Conservation (phyloP, 768 basidiomycete genomes). For the Mycena maculata region DNA sequence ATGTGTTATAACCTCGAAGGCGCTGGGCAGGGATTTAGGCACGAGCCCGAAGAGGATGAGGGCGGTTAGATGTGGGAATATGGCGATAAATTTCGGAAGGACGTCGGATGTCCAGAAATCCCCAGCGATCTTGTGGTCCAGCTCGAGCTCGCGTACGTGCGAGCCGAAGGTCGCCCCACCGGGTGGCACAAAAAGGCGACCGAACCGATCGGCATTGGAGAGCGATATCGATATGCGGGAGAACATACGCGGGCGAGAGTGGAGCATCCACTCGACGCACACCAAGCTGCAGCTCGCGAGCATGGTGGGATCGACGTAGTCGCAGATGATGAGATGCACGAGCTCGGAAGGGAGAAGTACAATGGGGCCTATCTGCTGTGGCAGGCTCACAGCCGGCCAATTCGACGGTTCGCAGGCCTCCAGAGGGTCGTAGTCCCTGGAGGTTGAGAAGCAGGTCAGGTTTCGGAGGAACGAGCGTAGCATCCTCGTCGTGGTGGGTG, state of each 20-base stretch:
- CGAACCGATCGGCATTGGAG: slow-evolving; percentile 25
- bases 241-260: slow-evolving; percentile 18
- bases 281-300: slow-evolving; percentile 27
- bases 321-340: slow-evolving; percentile 15
- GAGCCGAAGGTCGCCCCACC: slow-evolving; percentile 7
- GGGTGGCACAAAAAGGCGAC: slow-evolving; percentile 9
- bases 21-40: slow-evolving; percentile 9
- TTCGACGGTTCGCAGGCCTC: neutral
- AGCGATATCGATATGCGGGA: slow-evolving; percentile 18
- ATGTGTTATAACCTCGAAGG: slow-evolving; percentile 9
- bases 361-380: neutral
- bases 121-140: slow-evolving; percentile 13
- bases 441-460: slow-evolving; percentile 6
- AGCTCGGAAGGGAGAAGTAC: slow-evolving; percentile 16
- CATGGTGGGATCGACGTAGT: slow-evolving; percentile 13
- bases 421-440: slow-evolving; percentile 9
- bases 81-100: slow-evolving; percentile 16
- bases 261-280: slow-evolving; percentile 9
- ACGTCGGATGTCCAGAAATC: slow-evolving; percentile 27
- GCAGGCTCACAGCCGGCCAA: slow-evolving; percentile 10
- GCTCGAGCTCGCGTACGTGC: slow-evolving; percentile 23
- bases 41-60: slow-evolving; percentile 16
- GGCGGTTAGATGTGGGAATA: slow-evolving; percentile 15
- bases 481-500: slow-evolving; percentile 15
- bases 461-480: slow-evolving; percentile 18